Base-by-base conservation (phyloP, 352 stramenopile genomes). In the Phytopythium vexans region DNA sequence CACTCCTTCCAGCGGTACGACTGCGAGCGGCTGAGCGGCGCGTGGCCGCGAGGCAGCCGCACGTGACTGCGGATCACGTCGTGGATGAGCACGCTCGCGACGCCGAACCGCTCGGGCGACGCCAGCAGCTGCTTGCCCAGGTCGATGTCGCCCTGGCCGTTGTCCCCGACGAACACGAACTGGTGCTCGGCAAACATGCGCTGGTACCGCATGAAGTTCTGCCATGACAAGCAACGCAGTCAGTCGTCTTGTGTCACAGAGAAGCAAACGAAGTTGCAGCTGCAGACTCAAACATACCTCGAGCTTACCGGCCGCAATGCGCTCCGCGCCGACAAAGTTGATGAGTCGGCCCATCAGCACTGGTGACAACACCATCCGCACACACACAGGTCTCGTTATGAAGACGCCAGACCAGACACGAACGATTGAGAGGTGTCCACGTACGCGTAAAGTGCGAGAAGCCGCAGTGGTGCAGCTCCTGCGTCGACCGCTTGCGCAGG, bases 151-250 rank as follows among this genome's bases (percentile, higher is more conserved):
- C 82, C 80, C 48, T 92, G 82, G 4, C 82, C 82, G 37, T 92
- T 92, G 58, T 92, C 82, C 4, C 82, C 82, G 32, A 92, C 81
- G 38, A 92, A 92, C 16, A 92, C 68, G 48, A 91, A 92, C 14
- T 66, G 77, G 35, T 88, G 69, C 50, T 92, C 82, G 35, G 76
- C 53, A 49, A 92, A 92, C 10, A 92, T 52, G 11, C 77, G 76
- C 33, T 77, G 80, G 53, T 88, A 89, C 9, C 74, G 74, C 38
- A 82, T 73, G 46, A 92, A 92, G 56, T 90, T 90, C 77, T 91
- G 52, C 14, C 32, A 2, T 36, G 40, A 4, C 41, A 36, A 42
- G 43, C 1, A 39, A 38, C 15, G 6, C 15, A 42, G 27, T 9
- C 43, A 44, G 34, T 4, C 36, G 37, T 36, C 37, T 27, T 27